These are phyloP conservation scores for Abrus pulchellus DNA, from an alignment of 306 rosid genomes.

Conservation along the genomic window DNA sequence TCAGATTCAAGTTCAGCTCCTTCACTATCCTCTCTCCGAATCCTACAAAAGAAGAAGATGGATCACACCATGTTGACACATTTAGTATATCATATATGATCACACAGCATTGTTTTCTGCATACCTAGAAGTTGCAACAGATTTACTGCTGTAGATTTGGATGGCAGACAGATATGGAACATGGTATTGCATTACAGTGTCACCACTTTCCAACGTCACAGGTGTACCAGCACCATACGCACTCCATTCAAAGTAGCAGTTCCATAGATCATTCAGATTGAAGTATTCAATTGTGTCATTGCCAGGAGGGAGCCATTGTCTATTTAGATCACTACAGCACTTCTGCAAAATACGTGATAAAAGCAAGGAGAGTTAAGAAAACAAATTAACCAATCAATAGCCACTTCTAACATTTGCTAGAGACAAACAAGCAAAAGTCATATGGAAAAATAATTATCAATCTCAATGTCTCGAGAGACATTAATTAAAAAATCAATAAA, in stretches of 20 bases:
- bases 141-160: conserved; percentile 65
- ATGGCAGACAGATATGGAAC: conserved; percentile 80
- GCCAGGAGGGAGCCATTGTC: conserved; percentile 59
- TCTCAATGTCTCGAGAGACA: no score
- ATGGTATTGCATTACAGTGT: conserved; percentile 59
- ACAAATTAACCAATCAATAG: neutral
- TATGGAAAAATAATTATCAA: no score
- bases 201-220: conserved; percentile 55
- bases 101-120: neutral
- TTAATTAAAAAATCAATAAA: no score
- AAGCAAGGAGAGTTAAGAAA: neutral
- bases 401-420: neutral
- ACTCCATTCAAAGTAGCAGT: conserved; percentile 79
- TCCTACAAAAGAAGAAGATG: conserved; percentile 47
- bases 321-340: conserved; percentile 59
- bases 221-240: conserved; percentile 74
- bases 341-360: conserved; percentile 53
- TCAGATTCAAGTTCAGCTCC: conserved; percentile 62
- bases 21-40: conserved; percentile 52
- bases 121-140: conserved; percentile 66
- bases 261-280: conserved; percentile 72
- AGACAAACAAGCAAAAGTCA: no score
- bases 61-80: neutral
- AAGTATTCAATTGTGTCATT: conserved; percentile 64
- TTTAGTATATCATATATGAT: neutral